Conservation (phyloP, 768 basidiomycete species). For the Sarcomyxa edulis region DNA sequence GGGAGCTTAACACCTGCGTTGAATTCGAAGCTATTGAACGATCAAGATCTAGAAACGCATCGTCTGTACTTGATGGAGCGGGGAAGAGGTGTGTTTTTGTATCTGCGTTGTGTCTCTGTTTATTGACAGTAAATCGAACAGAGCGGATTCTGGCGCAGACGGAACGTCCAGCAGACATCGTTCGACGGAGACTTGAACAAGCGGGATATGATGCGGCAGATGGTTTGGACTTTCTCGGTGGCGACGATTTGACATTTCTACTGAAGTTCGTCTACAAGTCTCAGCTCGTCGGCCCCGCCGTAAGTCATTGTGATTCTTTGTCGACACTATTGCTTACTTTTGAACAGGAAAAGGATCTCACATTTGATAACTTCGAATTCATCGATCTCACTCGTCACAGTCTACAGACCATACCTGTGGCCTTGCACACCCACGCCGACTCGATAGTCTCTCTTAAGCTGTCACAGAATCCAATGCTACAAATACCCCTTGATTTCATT, state of each 20-base stretch:
- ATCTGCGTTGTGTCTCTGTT: not conserved
- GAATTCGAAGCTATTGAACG: constrained; percentile 48
- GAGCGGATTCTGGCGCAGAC: constrained; percentile 79
- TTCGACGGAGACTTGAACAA: constrained; percentile 77
- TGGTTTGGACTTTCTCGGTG: constrained; percentile 68
- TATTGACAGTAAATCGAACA: constrained; percentile 21
- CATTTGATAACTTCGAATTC: constrained; percentile 64
- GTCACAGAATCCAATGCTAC: constrained; percentile 92
- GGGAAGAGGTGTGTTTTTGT: constrained; percentile 53
- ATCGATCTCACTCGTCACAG: constrained; percentile 80
- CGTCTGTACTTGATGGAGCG: constrained; percentile 71
- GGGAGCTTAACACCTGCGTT: constrained; percentile 58
- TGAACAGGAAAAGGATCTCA: constrained; percentile 66
- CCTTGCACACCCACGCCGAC: constrained; percentile 79
- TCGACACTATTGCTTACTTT: constrained; percentile 2
- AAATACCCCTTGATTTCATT: constrained; percentile 95
- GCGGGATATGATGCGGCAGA: constrained; percentile 86
- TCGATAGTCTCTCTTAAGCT: constrained; percentile 82
- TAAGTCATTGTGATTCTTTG: constrained; percentile 39
- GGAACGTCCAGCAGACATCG: constrained; percentile 83
- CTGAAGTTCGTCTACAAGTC: constrained; percentile 89
- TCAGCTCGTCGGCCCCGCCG: constrained; percentile 58
- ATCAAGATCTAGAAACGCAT: constrained; percentile 53
- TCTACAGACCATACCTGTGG: constrained; percentile 84
- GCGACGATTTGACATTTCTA: constrained; percentile 78